Percentiles rank a stretch among this genome's conserved stretches.
phyloP scores from a whole-genome alignment of 1,284 basidiomycete species.

The Ceratobasidium sp. region DNA sequence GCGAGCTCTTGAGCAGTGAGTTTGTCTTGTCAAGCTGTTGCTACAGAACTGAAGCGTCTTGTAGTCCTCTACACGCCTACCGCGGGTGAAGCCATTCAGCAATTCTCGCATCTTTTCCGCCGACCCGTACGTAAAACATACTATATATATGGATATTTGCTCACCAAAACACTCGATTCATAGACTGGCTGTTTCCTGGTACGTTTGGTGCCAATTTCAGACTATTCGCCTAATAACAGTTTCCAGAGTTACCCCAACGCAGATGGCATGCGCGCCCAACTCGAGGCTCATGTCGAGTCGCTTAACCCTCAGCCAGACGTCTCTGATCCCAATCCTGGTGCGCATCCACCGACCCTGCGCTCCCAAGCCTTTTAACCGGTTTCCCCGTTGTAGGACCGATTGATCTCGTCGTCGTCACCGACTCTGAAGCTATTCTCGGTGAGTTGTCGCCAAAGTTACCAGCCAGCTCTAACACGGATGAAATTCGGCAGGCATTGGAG shows the following conservation, averaged over 20 bases:
- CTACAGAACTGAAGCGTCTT: constrained; percentile 59
- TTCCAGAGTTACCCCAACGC: constrained; percentile 66
- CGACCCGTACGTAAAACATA: constrained; percentile 72
- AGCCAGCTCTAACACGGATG: constrained; percentile 5
- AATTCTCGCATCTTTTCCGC: constrained; percentile 85
- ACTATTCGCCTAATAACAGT: constrained; percentile 57
- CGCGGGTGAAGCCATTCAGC: constrained; percentile 80
- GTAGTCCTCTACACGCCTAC: constrained; percentile 53
- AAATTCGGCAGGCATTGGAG: constrained; percentile 52
- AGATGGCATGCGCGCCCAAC: constrained; percentile 61
- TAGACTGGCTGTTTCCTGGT: constrained; percentile 52
- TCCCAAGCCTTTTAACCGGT: constrained; percentile 55
- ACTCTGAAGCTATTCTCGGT: constrained; percentile 86
- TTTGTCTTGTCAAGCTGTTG: constrained; percentile 43
- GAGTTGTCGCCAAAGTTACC: constrained; percentile 56
- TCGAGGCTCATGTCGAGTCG: constrained; percentile 56
- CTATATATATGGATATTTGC: constrained; percentile 70
- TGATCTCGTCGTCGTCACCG: constrained; percentile 83
- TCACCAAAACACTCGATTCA: constrained; percentile 72
- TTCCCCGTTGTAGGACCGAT: constrained; percentile 62
- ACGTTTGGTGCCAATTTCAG: not conserved
- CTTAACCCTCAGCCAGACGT: constrained; percentile 49
- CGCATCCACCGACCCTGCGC: constrained; percentile 66
- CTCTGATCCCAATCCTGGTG: not conserved
- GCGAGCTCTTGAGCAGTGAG: constrained; percentile 68